Evolutionary conservation across 140 eudicot genomes (phyloP).

Genomic region (Anethum foeniculum): DNA sequence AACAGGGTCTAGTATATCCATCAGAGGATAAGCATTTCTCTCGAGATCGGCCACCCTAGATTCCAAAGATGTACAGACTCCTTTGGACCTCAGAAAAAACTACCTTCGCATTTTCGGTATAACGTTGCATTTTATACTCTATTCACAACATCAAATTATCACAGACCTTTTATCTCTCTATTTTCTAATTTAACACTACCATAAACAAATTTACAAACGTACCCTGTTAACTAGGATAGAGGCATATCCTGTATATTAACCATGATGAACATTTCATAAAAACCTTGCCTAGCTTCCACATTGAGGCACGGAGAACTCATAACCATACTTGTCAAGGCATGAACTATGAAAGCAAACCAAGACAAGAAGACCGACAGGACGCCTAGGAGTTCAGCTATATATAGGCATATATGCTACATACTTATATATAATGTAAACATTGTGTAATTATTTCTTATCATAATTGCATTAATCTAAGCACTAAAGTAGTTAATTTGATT

Average conservation of each 20-base stretch:
- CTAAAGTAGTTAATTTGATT: neutral
- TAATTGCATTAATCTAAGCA: neutral
- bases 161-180: neutral
- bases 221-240: neutral
- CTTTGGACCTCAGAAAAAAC: neutral
- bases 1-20: slow-evolving; percentile 69
- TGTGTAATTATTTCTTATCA: too few species aligned
- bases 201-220: neutral
- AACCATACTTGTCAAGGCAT: too few species aligned
- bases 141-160: neutral
- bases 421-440: neutral
- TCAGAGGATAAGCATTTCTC: slow-evolving; percentile 72
- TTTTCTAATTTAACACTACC: neutral
- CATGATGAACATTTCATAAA: neutral
- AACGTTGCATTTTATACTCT: neutral
- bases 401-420: neutral
- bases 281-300: neutral
- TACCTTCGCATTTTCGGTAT: neutral
- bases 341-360: neutral
- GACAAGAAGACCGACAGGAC: neutral
- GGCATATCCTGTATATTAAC: neutral
- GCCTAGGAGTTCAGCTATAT: neutral
- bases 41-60: slow-evolving; percentile 74
- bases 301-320: neutral
- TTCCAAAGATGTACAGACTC: slow-evolving; percentile 33